Base-by-base conservation (phyloP, 208 protist species). In the Borovskyia barvae region DNA sequence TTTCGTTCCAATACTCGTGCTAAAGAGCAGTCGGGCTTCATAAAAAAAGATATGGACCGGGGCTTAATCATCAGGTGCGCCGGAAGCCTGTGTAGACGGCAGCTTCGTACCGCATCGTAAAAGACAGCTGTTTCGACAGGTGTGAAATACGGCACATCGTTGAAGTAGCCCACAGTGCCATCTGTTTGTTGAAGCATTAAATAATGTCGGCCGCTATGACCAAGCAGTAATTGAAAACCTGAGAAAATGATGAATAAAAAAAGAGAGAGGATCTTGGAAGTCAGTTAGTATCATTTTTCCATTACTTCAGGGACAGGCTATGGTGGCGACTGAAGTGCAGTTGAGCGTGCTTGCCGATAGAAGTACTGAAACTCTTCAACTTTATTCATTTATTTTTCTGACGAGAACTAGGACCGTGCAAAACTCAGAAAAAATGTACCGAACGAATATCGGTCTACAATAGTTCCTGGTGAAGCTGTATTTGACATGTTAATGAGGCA, bases 61-160 rank as follows among this genome's bases (percentile, higher is more conserved):
- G 64, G 58, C 0, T 48, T 59, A 20, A 66, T 37, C 74, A 92
- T 87, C 61, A 87, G 70, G 35, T 55, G 60, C 39, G 73, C 72
- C 1, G 76, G 56, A 24, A 89, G 30, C 45, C 73, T 77, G 64
- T 92, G 85, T 36, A 89, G 41, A 5, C 72, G 66, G 25, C 68
- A 68, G 9, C 56, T 75, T 35, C 47, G 51, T 4, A 86, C 54
- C 12, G 72, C 45, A 24, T 88, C 72, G 66, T 85, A 87, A 54
- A 92, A 89, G 20, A 76, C 53, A 45, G 69, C 69, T 9, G 69
- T 78, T 50, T 89, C 81, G 8, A 89, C 73, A 24, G 81, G 81
- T 28, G 57, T 56, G 33, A 84, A 84, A 39, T 89, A 92, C 0
- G 78, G 85, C 4, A 89, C 41, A 80, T 92, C 85, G 20, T 72